Evolutionary conservation across 352 stramenopile species (phyloP).

Genomic region (Phytophthora megakarya): DNA sequence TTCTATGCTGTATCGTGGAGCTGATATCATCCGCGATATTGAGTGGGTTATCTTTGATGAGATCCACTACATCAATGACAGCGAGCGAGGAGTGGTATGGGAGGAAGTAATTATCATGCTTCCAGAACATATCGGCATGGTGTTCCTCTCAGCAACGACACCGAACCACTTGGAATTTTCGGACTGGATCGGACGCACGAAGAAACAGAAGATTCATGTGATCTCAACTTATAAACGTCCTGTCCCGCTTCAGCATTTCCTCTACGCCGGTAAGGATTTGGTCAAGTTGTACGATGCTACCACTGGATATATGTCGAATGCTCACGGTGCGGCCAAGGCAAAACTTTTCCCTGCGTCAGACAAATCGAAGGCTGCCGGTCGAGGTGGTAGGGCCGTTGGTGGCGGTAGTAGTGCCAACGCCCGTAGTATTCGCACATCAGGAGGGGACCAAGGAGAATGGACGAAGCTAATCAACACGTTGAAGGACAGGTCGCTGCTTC

Average conservation of each 20-base stretch:
- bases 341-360: conserved; percentile 66
- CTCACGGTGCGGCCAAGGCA: conserved; percentile 64
- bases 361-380: conserved; percentile 52
- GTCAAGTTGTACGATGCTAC: conserved; percentile 81
- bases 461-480: conserved; percentile 87
- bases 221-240: conserved; percentile 97
- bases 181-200: conserved; percentile 98
- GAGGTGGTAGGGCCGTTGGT: conserved; percentile 34
- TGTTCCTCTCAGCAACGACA: conserved; percentile 99
- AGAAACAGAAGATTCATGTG: conserved; percentile 96
- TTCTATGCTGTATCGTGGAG: conserved; percentile 95
- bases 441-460: conserved; percentile 84
- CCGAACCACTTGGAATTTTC: conserved; percentile 99
- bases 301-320: conserved; percentile 58
- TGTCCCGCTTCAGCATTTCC: conserved; percentile 95
- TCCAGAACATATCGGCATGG: conserved; percentile 95
- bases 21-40: conserved; percentile 97
- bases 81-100: conserved; percentile 97
- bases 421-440: conserved; percentile 58
- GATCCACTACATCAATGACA: conserved; percentile 99
- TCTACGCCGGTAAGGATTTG: conserved; percentile 95
- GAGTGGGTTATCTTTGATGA: conserved; percentile 98
- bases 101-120: conserved; percentile 99
- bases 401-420: conserved; percentile 50
- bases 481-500: conserved; percentile 92